These are phyloP conservation scores for Cyclotella kingstonii DNA, from an alignment of 108 stramenopile species.

Conservation along the genomic window DNA sequence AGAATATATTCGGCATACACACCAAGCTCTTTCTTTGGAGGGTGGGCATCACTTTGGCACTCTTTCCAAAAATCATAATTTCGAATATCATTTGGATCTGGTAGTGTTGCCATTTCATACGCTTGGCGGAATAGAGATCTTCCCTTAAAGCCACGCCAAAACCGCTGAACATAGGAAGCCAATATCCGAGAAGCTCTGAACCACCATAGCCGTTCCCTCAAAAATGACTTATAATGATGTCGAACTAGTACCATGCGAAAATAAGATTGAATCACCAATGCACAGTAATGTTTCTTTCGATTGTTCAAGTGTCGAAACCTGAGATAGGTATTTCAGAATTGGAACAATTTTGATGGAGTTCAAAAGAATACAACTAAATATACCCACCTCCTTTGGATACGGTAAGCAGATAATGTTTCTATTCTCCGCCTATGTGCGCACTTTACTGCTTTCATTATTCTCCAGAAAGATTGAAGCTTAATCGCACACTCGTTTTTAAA, in stretches of 20 bases:
- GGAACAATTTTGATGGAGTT: background rate
- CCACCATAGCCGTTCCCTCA: constrained; percentile 32
- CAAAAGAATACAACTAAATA: background rate
- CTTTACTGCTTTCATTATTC: constrained; percentile 21
- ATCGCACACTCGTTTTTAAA: constrained; percentile 24
- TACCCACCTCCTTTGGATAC: constrained; percentile 30
- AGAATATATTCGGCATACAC: constrained; percentile 40
- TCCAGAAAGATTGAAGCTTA: constrained; percentile 27
- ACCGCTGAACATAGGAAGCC: constrained; percentile 15
- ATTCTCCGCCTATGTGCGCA: constrained; percentile 1
- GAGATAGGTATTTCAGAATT: background rate
- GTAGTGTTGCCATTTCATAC: constrained; percentile 24
- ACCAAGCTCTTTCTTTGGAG: constrained; percentile 28
- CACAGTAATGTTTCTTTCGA: constrained; percentile 11
- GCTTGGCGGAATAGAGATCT: constrained; percentile 10
- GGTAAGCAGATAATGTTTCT: constrained; percentile 23
- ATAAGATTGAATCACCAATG: constrained; percentile 28
- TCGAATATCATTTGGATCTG: constrained; percentile 27
- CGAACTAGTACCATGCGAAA: constrained; percentile 15
- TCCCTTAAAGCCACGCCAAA: constrained; percentile 37
- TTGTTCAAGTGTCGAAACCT: constrained; percentile 16
- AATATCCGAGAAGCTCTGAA: constrained; percentile 19
- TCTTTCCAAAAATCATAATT: constrained; percentile 40
- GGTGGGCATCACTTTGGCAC: constrained; percentile 31
- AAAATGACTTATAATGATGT: constrained; percentile 13